Percentiles rank a stretch among this genome's conserved stretches.
phyloP scores from a whole-genome alignment of 176 grass and related monocot species.

The Alloteropsis semialata region DNA sequence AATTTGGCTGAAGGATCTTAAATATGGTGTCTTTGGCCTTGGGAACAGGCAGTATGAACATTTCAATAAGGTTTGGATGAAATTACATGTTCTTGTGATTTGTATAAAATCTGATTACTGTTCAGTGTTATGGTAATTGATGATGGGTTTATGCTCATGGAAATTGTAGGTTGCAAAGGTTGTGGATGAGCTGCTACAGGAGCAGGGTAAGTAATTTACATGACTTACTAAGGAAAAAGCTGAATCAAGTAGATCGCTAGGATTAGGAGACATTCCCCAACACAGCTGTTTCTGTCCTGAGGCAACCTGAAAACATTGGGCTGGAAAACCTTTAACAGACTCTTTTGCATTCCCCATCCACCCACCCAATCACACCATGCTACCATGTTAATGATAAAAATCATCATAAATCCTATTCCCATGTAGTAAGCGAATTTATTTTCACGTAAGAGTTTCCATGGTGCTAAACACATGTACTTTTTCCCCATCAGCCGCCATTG shows the following conservation, averaged over 20 bases:
- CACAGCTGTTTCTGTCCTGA: neutral
- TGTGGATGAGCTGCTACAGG: slow-evolving; percentile 69
- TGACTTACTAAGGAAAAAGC: neutral
- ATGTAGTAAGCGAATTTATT: neutral
- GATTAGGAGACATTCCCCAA: neutral
- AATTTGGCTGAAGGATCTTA: slow-evolving; percentile 71
- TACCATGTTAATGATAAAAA: neutral
- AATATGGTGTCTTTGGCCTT: slow-evolving; percentile 90
- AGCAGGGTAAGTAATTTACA: slow-evolving; percentile 52
- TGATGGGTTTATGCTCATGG: slow-evolving; percentile 16
- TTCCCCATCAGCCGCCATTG: neutral
- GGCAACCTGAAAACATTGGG: neutral
- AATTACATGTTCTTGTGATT: no score
- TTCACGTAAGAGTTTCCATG: neutral
- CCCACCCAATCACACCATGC: no score
- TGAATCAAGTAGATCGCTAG: neutral
- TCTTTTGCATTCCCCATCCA: neutral
- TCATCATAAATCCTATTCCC: neutral
- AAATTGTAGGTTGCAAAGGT: slow-evolving; percentile 73
- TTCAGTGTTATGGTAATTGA: slow-evolving; percentile 24
- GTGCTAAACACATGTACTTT: neutral
- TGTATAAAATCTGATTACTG: slow-evolving; percentile 23
- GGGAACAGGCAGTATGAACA: slow-evolving; percentile 96
- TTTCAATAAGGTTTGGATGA: slow-evolving; percentile 99
- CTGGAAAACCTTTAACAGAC: neutral